phyloP scores from a whole-genome alignment of 768 basidiomycete genomes.

The Fomitopsis pulvina region DNA sequence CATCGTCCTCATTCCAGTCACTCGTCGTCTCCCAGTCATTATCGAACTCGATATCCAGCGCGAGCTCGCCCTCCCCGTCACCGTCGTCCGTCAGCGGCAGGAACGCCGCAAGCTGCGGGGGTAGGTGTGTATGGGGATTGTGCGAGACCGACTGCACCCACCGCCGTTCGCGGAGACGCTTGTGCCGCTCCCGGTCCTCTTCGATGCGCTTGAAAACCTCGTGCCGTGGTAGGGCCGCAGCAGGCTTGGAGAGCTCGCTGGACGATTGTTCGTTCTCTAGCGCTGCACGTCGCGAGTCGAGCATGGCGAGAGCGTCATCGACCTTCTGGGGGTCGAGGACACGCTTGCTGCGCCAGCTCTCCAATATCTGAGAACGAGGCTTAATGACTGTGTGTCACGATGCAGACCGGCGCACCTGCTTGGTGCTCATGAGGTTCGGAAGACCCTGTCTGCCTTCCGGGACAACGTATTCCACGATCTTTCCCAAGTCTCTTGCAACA shows the following conservation, averaged over 20 bases:
- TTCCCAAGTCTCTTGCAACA: conserved; percentile 68
- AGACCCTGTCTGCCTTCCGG: conserved; percentile 84
- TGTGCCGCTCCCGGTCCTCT: conserved; percentile 89
- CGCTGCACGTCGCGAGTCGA: conserved; percentile 39
- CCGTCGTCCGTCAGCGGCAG: conserved; percentile 46
- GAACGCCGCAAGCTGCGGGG: conserved; percentile 49
- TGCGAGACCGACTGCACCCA: conserved; percentile 82
- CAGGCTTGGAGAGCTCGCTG: conserved; percentile 19
- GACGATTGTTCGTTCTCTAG: conserved; percentile 3
- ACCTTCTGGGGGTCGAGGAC: conserved; percentile 74
- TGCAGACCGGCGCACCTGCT: conserved; percentile 58
- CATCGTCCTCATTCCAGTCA: conserved; percentile 88
- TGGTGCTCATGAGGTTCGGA: conserved; percentile 81
- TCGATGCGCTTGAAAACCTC: conserved; percentile 85
- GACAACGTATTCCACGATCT: conserved; percentile 81
- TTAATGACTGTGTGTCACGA: background rate
- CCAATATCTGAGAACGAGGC: conserved; percentile 58
- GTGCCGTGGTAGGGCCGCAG: conserved; percentile 28
- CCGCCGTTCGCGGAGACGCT: conserved; percentile 81
- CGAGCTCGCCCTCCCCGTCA: conserved; percentile 51
- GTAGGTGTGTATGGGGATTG: conserved; percentile 33
- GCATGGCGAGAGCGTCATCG: conserved; percentile 56
- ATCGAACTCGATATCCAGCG: conserved; percentile 80
- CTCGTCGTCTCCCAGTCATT: conserved; percentile 88
- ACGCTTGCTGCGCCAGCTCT: conserved; percentile 84